Evolutionary conservation across 139 green algal genomes (phyloP), one percentile per base, ranked within the genome.

Genomic region (Chlorella sp.): DNA sequence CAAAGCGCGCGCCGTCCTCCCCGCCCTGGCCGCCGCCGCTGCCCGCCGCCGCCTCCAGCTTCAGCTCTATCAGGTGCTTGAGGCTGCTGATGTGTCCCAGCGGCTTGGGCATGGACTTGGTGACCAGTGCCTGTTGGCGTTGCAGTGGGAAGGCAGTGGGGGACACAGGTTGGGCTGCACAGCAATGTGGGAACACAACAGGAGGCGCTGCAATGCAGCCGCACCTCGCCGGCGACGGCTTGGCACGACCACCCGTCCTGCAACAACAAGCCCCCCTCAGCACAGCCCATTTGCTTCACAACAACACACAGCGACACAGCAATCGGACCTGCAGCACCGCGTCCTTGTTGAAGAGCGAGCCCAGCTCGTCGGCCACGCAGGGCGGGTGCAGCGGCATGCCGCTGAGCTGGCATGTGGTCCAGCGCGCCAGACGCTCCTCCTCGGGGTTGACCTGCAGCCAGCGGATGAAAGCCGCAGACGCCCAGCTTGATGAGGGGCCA

Each of bases 311-410:
- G 34, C 16, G 11, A 57, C 30, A 36, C 41, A 38, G 9, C 25
- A 23, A 1, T 25, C 17, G 71, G 15, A 83, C 83, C 74, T 84
- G 75, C 30, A 81, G 47, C 39, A 86, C 34, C 7, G 78, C 93
- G 23, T 94, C 93, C 83, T 96, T 95, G 89, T 94, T 94, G 87
- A 87, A 94, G 39, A 94, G 60, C 60, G 78, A 91, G 39, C 94
- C 95, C n/a, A 98, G 86, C 85, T 95, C 93, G 79, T 98, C 96
- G 6, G 87, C 87, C 0, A 96, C 94, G 67, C 90, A 94, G 26
- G 96, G 96, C 7, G 90, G 90, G 0, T 69, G 26, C 47, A 98
- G 91, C 15, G 60, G 80, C 84, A 96, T 93, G 28, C 92, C 91
- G 51, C 90, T 94, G 26, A 98, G 87, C 17, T 91, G 87, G 87